These are phyloP conservation scores for Trichophyton benhamiae DNA, from an alignment of 2,329 filamentous ascomycete species.

Conservation along the genomic window DNA sequence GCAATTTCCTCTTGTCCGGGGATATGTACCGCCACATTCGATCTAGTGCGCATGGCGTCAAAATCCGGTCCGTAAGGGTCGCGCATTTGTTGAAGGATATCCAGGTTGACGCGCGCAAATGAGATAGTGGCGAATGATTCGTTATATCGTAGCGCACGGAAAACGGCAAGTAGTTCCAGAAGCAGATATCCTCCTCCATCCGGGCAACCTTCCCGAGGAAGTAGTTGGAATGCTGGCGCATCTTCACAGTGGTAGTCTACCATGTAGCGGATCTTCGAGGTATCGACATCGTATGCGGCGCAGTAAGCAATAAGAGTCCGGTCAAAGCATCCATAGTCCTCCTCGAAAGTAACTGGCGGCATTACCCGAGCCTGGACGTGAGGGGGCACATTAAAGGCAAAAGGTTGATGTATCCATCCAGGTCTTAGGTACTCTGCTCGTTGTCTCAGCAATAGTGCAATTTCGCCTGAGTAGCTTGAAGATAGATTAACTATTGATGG, in stretches of 20 bases:
- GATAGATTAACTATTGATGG: constrained; percentile 48
- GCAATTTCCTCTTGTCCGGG: constrained; percentile 44
- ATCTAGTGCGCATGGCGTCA: constrained; percentile 49
- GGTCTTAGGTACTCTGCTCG: constrained; percentile 53
- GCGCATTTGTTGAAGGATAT: constrained; percentile 48
- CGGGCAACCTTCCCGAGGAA: constrained; percentile 41
- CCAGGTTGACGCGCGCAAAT: constrained; percentile 52
- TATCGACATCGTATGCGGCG: constrained; percentile 54
- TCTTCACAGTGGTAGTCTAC: constrained; percentile 53
- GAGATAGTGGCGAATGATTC: constrained; percentile 57
- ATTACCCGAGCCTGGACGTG: constrained; percentile 41
- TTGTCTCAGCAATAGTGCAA: constrained; percentile 49
- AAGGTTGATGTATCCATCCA: constrained; percentile 52
- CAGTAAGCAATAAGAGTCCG: constrained; percentile 58
- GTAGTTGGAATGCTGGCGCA: constrained; percentile 52
- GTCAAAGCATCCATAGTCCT: constrained; percentile 53
- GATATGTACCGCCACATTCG: constrained; percentile 42
- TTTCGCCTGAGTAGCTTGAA: constrained; percentile 51
- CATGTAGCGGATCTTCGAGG: constrained; percentile 53
- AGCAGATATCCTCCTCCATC: constrained; percentile 44
- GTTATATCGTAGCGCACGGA: constrained; percentile 58
- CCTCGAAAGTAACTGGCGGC: constrained; percentile 38
- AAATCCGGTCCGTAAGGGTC: constrained; percentile 51
- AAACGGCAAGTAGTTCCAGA: constrained; percentile 56
- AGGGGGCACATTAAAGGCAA: constrained; percentile 48